Conservation (phyloP, 495 filamentous ascomycete species). For the Parmelia sp. region DNA sequence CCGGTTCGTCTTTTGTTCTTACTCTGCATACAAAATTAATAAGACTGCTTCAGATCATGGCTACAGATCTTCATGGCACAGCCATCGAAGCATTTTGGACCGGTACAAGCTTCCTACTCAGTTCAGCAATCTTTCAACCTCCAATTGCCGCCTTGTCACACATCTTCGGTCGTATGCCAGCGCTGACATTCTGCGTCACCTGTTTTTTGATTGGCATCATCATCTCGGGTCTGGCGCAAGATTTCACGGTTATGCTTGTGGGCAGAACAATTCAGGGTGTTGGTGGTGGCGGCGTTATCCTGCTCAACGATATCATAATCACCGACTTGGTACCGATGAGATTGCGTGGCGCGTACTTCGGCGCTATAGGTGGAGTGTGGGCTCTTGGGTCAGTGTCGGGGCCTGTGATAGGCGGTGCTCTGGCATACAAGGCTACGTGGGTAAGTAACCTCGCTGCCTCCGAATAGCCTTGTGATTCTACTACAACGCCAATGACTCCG, state of each 20-base stretch:
- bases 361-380: slow-evolving; percentile 50
- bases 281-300: slow-evolving; percentile 60
- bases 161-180: slow-evolving; percentile 30
- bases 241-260: slow-evolving; percentile 53
- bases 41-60: slow-evolving; percentile 30
- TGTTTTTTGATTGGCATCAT: slow-evolving; percentile 24
- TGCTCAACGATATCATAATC: slow-evolving; percentile 56
- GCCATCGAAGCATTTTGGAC: slow-evolving; percentile 54
- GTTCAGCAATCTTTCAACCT: slow-evolving; percentile 47
- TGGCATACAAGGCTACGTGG: slow-evolving; percentile 59
- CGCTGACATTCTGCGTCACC: slow-evolving; percentile 30
- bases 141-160: slow-evolving; percentile 33
- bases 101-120: slow-evolving; percentile 47
- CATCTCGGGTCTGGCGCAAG: slow-evolving; percentile 39
- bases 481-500: neutral
- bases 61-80: slow-evolving; percentile 40
- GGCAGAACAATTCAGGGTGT: slow-evolving; percentile 64
- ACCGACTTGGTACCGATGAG: slow-evolving; percentile 50
- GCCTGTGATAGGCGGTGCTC: slow-evolving; percentile 55
- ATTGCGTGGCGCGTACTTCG: slow-evolving; percentile 41
- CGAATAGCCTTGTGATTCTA: neutral
- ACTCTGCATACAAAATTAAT: neutral
- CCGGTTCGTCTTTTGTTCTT: slow-evolving; percentile 41
- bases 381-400: slow-evolving; percentile 52
- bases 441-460: slow-evolving; percentile 25